These are phyloP conservation scores for Dictyostelium citrinum DNA, from an alignment of 78 protist species.

Conservation along the genomic window DNA sequence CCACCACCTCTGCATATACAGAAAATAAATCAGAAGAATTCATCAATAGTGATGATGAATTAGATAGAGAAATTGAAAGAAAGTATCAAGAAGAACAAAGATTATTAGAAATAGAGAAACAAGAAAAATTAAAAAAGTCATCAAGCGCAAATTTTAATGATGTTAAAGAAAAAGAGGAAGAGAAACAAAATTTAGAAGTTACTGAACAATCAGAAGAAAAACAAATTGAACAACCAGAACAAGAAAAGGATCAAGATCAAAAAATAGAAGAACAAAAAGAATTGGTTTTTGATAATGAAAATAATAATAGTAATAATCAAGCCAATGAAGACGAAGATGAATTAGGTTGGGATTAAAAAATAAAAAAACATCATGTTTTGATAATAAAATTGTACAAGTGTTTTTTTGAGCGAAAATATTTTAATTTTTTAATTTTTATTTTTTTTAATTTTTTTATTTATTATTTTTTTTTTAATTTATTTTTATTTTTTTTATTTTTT, in stretches of 20 bases:
- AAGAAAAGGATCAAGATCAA: not conserved
- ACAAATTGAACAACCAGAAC: not conserved
- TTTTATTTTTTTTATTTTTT: not conserved
- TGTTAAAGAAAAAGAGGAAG: not conserved
- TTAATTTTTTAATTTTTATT: not conserved
- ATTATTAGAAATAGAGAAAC: not conserved
- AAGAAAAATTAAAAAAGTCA: not conserved
- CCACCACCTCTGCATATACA: not conserved
- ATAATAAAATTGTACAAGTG: not conserved
- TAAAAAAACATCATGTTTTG: no score
- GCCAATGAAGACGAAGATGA: not conserved
- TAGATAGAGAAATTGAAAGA: conserved; percentile 31
- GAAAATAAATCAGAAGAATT: not conserved
- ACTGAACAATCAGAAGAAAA: not conserved
- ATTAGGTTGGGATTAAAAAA: not conserved
- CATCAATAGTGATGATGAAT: conserved; percentile 62
- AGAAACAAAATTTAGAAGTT: not conserved
- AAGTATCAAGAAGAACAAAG: conserved; percentile 47
- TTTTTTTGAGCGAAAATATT: not conserved
- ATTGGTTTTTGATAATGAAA: not conserved
- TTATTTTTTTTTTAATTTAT: not conserved
- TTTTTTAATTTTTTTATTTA: not conserved
- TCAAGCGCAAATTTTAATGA: not conserved
- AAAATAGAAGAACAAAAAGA: not conserved
- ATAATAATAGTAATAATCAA: not conserved